These are phyloP conservation scores for Diplosphaera chodatii DNA, from an alignment of 139 green algal genomes.

Conservation along the genomic window DNA sequence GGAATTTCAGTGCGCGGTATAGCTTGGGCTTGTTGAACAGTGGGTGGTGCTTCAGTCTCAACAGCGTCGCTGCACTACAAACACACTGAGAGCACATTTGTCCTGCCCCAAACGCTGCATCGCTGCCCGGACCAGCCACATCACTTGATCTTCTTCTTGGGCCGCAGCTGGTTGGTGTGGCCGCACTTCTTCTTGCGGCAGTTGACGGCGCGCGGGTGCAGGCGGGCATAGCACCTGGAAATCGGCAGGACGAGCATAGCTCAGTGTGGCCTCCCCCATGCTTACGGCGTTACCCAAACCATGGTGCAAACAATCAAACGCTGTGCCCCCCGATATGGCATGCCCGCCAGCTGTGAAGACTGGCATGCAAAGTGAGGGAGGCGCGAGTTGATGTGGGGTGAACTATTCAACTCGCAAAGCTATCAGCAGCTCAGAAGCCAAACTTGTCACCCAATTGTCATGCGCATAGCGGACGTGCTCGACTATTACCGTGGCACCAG, in stretches of 20 bases:
- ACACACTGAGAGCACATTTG: too few relatives aligned
- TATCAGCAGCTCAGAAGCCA: slow-evolving; percentile 16
- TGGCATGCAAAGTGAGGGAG: slow-evolving; percentile 34
- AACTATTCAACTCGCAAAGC: slow-evolving; percentile 34
- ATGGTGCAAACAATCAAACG: neutral
- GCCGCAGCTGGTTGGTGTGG: slow-evolving; percentile 78
- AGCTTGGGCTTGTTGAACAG: neutral
- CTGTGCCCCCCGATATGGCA: neutral
- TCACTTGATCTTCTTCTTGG: slow-evolving; percentile 91
- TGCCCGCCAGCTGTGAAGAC: neutral
- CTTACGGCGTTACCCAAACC: too few relatives aligned
- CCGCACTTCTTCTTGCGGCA: slow-evolving; percentile 94
- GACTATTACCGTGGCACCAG: too few relatives aligned
- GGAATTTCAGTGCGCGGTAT: too few relatives aligned
- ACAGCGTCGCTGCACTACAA: neutral
- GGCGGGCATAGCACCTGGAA: slow-evolving; percentile 96
- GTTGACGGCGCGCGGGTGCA: slow-evolving; percentile 96
- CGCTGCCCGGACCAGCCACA: too few relatives aligned
- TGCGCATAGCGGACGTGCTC: too few relatives aligned
- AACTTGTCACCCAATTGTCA: slow-evolving; percentile 31
- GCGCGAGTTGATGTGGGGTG: slow-evolving; percentile 25
- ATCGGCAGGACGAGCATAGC: too few relatives aligned
- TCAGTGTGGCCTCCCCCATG: too few relatives aligned
- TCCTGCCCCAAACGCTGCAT: too few relatives aligned
- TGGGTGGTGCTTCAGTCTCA: too few relatives aligned